phyloP scores from a whole-genome alignment of 2,329 filamentous ascomycete genomes.

The Fusarium sp. region DNA sequence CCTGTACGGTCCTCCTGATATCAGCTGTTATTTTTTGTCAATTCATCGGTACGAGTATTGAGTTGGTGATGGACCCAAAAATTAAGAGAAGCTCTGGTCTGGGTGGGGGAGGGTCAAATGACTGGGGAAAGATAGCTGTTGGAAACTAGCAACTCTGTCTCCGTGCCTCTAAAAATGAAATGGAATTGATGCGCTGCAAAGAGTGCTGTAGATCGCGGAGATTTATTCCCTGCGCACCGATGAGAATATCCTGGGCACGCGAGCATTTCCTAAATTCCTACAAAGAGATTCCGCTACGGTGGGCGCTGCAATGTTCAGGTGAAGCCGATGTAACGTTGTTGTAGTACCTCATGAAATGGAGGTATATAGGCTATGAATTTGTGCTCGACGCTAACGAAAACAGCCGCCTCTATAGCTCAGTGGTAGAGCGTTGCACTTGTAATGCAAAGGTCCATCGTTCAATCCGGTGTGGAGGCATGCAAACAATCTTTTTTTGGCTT shows the following conservation, averaged over 20 bases:
- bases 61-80: neutral
- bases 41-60: neutral
- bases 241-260: neutral
- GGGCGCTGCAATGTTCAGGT: neutral
- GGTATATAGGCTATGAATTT: fast-evolving
- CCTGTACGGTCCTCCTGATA: neutral
- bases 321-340: conserved; percentile 3
- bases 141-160: neutral
- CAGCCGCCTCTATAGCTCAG: conserved; percentile 31
- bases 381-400: no score
- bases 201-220: neutral
- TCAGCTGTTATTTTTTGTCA: neutral
- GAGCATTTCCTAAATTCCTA: neutral
- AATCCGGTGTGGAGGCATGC: conserved; percentile 32
- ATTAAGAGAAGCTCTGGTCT: neutral
- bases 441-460: conserved; percentile 36
- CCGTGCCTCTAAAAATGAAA: neutral
- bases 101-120: neutral
- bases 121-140: neutral
- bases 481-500: no score
- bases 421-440: conserved; percentile 36
- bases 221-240: neutral
- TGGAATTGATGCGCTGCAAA: neutral
- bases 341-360: fast-evolving
- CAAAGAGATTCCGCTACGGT: neutral